Evolutionary conservation across 208 protist genomes (phyloP).

Genomic region (Crithidia thermophila): DNA sequence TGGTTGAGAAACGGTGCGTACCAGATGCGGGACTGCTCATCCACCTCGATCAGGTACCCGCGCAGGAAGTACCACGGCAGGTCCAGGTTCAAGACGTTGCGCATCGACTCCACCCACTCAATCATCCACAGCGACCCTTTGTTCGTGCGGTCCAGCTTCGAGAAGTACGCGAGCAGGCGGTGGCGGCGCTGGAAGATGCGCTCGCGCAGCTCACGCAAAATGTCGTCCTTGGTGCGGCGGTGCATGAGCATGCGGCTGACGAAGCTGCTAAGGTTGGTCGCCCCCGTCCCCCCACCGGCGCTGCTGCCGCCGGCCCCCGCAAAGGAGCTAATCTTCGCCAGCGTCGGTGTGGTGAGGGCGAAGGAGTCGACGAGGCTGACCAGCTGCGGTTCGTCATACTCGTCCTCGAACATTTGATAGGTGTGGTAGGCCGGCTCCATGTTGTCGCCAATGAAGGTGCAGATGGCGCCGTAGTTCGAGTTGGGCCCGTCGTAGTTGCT

Average conservation of each 20-base stretch:
- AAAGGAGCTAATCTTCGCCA: conserved; percentile 43
- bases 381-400: conserved; percentile 64
- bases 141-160: conserved; percentile 87
- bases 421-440: conserved; percentile 73
- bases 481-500: conserved; percentile 97
- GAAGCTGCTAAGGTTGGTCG: conserved; percentile 8
- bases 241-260: conserved; percentile 33
- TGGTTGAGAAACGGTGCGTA: conserved; percentile 76
- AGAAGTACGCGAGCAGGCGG: conserved; percentile 87
- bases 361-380: conserved; percentile 62
- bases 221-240: conserved; percentile 78
- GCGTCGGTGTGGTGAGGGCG: conserved; percentile 35
- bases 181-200: conserved; percentile 83
- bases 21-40: conserved; percentile 69
- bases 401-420: conserved; percentile 80
- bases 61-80: conserved; percentile 91
- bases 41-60: conserved; percentile 75
- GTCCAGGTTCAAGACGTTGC: conserved; percentile 83
- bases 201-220: conserved; percentile 84
- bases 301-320: conserved; percentile 10
- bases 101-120: conserved; percentile 90
- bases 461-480: conserved; percentile 80
- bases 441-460: conserved; percentile 78
- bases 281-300: not conserved
- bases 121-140: conserved; percentile 92